Conservation (phyloP, 352 stramenopile genomes). For the Globisporangium megalacanthum region DNA sequence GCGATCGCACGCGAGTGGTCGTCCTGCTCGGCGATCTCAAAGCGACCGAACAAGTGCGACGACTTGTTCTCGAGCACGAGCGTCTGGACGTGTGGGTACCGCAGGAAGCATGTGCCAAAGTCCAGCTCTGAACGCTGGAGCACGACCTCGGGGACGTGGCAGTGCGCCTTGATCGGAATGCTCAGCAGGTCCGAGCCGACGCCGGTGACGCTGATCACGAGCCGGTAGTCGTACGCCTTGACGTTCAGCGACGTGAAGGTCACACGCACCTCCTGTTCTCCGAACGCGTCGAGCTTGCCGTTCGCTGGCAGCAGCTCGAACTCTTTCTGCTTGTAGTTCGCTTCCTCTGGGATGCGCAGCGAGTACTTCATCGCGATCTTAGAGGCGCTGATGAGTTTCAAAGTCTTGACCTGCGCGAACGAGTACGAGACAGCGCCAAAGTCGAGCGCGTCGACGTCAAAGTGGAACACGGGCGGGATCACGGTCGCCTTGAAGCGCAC, state of each 20-base stretch:
- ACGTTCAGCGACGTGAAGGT: constrained; percentile 85
- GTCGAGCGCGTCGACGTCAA: constrained; percentile 87
- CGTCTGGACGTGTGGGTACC: constrained; percentile 88
- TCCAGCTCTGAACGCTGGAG: constrained; percentile 70
- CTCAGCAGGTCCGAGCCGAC: constrained; percentile 88
- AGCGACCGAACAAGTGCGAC: constrained; percentile 69
- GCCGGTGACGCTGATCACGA: constrained; percentile 88
- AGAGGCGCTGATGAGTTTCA: constrained; percentile 91
- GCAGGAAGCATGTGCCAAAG: constrained; percentile 89
- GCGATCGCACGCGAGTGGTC: constrained; percentile 82
- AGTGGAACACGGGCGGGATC: constrained; percentile 92
- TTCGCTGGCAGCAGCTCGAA: constrained; percentile 74
- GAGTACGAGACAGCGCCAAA: constrained; percentile 92
- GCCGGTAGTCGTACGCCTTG: constrained; percentile 89
- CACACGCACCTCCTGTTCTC: constrained; percentile 79
- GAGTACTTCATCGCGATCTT: constrained; percentile 91
- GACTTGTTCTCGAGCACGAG: constrained; percentile 88
- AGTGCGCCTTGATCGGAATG: constrained; percentile 88
- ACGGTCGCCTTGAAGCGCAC: constrained; percentile 87
- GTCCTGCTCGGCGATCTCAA: constrained; percentile 89
- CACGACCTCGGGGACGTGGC: constrained; percentile 74
- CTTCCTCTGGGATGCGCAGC: constrained; percentile 90
- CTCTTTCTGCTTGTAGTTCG: constrained; percentile 87
- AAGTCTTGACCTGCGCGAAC: constrained; percentile 66
- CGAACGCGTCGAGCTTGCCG: constrained; percentile 78